phyloP scores from a whole-genome alignment of 352 stramenopile species.

The Lagenidium giganteum region DNA sequence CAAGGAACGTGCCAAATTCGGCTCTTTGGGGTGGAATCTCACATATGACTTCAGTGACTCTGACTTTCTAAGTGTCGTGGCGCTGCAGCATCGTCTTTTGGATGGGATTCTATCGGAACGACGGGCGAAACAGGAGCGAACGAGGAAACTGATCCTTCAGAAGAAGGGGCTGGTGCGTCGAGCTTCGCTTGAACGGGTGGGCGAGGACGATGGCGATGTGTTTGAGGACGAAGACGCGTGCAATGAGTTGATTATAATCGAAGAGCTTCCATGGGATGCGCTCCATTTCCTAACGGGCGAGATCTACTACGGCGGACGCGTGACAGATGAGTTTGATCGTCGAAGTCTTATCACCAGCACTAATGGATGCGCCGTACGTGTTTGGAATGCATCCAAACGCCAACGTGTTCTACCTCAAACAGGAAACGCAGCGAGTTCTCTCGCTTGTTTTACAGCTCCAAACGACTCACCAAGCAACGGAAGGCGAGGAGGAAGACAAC shows the following conservation, averaged over 20 bases:
- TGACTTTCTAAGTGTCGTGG: conserved; percentile 68
- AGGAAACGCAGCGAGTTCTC: conserved; percentile 43
- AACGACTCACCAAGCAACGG: conserved; percentile 4
- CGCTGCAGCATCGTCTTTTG: conserved; percentile 47
- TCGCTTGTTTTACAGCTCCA: conserved; percentile 36
- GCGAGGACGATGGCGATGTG: conserved; percentile 1
- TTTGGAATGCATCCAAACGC: conserved; percentile 84
- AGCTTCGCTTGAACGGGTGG: background rate
- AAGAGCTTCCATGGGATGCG: conserved; percentile 66
- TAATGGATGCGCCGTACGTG: conserved; percentile 51
- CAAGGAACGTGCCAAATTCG: conserved; percentile 74
- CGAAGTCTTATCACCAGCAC: conserved; percentile 46
- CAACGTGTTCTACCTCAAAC: conserved; percentile 58
- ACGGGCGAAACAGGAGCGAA: background rate
- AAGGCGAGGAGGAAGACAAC: conserved; percentile 1
- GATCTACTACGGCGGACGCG: conserved; percentile 77
- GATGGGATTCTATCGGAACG: conserved; percentile 5
- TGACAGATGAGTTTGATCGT: conserved; percentile 81
- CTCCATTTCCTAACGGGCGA: conserved; percentile 73
- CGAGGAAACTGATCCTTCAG: background rate
- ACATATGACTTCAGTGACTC: conserved; percentile 77
- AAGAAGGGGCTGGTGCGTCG: background rate
- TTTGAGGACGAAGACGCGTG: background rate
- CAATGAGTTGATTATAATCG: too few relatives aligned
- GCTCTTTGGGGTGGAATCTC: conserved; percentile 70